Conservation (phyloP, 805 yeast genomes). For the Kluyveromyces nonfermentans region DNA sequence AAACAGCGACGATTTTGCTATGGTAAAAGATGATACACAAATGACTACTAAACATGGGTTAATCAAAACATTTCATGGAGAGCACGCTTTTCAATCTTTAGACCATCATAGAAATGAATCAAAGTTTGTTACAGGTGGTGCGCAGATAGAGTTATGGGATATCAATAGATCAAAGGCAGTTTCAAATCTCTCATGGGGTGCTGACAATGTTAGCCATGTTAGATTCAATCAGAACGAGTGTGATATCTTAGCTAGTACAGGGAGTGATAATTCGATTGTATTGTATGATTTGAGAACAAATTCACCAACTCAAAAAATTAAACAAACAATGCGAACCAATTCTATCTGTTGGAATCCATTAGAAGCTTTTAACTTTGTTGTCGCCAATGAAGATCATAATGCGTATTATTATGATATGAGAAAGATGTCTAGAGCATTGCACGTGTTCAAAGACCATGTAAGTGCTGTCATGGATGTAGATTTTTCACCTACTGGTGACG, state of each 20-base stretch:
- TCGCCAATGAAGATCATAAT: slow-evolving; percentile 92
- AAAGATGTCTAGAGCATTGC: slow-evolving; percentile 68
- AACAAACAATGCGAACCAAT: slow-evolving; percentile 74
- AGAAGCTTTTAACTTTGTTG: slow-evolving; percentile 90
- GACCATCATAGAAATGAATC: slow-evolving; percentile 76
- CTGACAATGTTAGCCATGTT: slow-evolving; percentile 77
- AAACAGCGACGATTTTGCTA: slow-evolving; percentile 39
- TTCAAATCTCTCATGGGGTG: slow-evolving; percentile 87
- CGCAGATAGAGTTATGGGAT: slow-evolving; percentile 88
- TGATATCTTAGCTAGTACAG: slow-evolving; percentile 78
- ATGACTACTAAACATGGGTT: slow-evolving; percentile 41
- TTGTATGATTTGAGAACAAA: slow-evolving; percentile 85
- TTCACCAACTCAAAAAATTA: slow-evolving; percentile 86
- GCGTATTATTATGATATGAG: slow-evolving; percentile 95
- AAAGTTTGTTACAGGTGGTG: slow-evolving; percentile 87
- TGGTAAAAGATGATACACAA: slow-evolving; percentile 23
- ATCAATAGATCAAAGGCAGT: slow-evolving; percentile 66
- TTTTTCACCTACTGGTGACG: slow-evolving; percentile 95
- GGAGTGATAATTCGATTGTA: slow-evolving; percentile 83
- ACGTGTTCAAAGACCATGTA: slow-evolving; percentile 90
- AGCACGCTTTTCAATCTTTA: slow-evolving; percentile 70
- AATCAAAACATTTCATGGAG: slow-evolving; percentile 72
- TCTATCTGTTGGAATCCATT: slow-evolving; percentile 94
- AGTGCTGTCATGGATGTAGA: slow-evolving; percentile 93
- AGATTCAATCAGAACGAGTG: slow-evolving; percentile 87